These are phyloP conservation scores for Alternaria burnsii DNA, from an alignment of 2,329 filamentous ascomycete species.

Conservation along the genomic window DNA sequence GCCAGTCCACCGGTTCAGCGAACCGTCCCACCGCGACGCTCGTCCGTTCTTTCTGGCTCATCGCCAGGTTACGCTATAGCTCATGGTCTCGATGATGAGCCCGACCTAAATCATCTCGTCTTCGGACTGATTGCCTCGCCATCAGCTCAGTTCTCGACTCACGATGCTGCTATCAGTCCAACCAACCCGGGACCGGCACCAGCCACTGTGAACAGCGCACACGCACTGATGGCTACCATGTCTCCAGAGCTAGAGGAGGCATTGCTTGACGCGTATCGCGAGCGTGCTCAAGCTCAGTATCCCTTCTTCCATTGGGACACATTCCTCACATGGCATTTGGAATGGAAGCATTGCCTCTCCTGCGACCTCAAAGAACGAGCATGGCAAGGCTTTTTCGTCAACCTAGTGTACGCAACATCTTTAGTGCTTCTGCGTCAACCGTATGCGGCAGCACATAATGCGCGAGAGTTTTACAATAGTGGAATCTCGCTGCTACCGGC, in stretches of 20 bases:
- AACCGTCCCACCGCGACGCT: neutral
- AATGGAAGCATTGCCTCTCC: slow-evolving; percentile 21
- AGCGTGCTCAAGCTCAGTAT: slow-evolving; percentile 31
- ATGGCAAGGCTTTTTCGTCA: slow-evolving; percentile 33
- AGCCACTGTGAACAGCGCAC: slow-evolving; percentile 1
- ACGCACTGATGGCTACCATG: slow-evolving; percentile 17
- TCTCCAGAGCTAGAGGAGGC: slow-evolving; percentile 16
- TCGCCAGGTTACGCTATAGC: slow-evolving; percentile 14
- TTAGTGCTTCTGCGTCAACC: slow-evolving; percentile 21
- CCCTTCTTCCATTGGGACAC: slow-evolving; percentile 30
- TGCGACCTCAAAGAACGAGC: slow-evolving; percentile 10
- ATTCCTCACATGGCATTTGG: slow-evolving; percentile 21
- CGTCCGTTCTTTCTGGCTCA: slow-evolving; percentile 11
- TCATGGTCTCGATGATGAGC: slow-evolving; percentile 10
- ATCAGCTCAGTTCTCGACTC: slow-evolving; percentile 6
- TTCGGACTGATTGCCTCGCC: slow-evolving; percentile 26
- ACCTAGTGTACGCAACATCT: slow-evolving; percentile 27
- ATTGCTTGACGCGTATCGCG: slow-evolving; percentile 26
- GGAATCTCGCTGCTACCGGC: slow-evolving; percentile 23
- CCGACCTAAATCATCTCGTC: slow-evolving; percentile 23
- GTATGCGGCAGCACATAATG: slow-evolving; percentile 13
- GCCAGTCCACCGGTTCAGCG: neutral
- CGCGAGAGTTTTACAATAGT: slow-evolving; percentile 21
- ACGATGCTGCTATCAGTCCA: neutral
- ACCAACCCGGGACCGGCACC: slow-evolving; percentile 1